Evolutionary conservation across 2,329 filamentous ascomycete species (phyloP).

Genomic region (Colletotrichum spaethianum): DNA sequence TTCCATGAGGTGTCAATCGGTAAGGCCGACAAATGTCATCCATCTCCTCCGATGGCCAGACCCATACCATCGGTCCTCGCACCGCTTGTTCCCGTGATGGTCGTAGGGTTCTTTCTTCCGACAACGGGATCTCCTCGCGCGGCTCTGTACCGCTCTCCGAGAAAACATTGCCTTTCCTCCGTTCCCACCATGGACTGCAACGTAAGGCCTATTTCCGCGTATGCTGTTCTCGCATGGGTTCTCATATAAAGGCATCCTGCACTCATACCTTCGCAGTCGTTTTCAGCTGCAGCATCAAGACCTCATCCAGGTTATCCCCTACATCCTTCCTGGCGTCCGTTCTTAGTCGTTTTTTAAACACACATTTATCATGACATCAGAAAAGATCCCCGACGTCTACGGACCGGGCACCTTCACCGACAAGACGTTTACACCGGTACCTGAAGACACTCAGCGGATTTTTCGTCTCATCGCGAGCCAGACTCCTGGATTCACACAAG

Average conservation of each 20-base stretch:
- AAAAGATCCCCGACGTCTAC: slow-evolving; percentile 45
- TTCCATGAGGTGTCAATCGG: not conserved
- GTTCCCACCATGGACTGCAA: not conserved
- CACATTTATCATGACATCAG: slow-evolving; percentile 9
- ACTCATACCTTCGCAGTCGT: not conserved
- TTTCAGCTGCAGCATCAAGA: too few species aligned
- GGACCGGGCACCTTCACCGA: slow-evolving; percentile 51
- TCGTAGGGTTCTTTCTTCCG: not conserved
- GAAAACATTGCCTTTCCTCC: slow-evolving; percentile 17
- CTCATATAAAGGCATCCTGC: not conserved
- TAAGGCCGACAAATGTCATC: slow-evolving; percentile 14
- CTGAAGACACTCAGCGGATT: slow-evolving; percentile 49
- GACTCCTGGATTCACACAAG: slow-evolving; percentile 52
- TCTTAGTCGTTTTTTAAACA: not conserved
- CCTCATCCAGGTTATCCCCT: not conserved
- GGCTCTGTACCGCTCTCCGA: slow-evolving; percentile 7
- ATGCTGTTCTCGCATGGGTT: not conserved
- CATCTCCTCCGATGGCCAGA: not conserved
- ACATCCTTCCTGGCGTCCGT: not conserved
- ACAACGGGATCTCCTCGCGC: slow-evolving; percentile 3
- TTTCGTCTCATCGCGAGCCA: slow-evolving; percentile 49
- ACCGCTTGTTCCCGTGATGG: slow-evolving; percentile 15
- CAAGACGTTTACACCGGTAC: slow-evolving; percentile 46
- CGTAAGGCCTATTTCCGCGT: not conserved
- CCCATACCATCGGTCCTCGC: slow-evolving; percentile 16